A percentile compares a stretch with the other conserved stretches of the same genome.
phyloP scores from a whole-genome alignment of 352 stramenopile species.

The Phytophthora chlamydospora region DNA sequence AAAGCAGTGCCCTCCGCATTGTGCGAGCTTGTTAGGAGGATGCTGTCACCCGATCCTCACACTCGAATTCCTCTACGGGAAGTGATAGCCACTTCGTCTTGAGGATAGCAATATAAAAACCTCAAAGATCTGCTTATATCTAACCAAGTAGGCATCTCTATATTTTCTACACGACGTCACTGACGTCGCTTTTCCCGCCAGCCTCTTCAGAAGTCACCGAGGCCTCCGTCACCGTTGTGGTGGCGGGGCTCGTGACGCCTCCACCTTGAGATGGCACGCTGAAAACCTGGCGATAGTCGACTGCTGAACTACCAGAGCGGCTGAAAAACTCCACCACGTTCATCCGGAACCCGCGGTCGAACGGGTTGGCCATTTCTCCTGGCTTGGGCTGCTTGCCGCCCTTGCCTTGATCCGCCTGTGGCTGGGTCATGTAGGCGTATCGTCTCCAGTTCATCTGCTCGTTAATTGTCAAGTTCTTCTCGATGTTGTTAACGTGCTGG shows the following conservation, averaged over 20 bases:
- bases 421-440: constrained; percentile 66
- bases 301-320: constrained; percentile 35
- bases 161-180: constrained; percentile 34
- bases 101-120: neutral
- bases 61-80: constrained; percentile 44
- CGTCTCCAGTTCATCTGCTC: constrained; percentile 86
- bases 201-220: constrained; percentile 17
- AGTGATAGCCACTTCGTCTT: constrained; percentile 23
- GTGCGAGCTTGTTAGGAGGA: constrained; percentile 41
- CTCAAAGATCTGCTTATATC: constrained; percentile 16
- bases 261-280: constrained; percentile 18
- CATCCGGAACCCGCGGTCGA: constrained; percentile 45
- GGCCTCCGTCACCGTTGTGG: constrained; percentile 15
- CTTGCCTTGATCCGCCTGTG: constrained; percentile 10
- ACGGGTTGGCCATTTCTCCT: constrained; percentile 44
- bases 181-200: constrained; percentile 11
- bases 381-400: constrained; percentile 17
- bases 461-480: constrained; percentile 81
- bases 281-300: constrained; percentile 55
- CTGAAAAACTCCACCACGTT: constrained; percentile 63
- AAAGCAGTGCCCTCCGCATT: constrained; percentile 39
- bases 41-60: constrained; percentile 45
- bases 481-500: constrained; percentile 70
- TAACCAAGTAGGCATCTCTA: neutral
- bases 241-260: constrained; percentile 21